Evolutionary conservation across 495 filamentous ascomycete species (phyloP), one percentile per base, ranked within the genome.

Genomic region (Neohortaea acidophila): DNA sequence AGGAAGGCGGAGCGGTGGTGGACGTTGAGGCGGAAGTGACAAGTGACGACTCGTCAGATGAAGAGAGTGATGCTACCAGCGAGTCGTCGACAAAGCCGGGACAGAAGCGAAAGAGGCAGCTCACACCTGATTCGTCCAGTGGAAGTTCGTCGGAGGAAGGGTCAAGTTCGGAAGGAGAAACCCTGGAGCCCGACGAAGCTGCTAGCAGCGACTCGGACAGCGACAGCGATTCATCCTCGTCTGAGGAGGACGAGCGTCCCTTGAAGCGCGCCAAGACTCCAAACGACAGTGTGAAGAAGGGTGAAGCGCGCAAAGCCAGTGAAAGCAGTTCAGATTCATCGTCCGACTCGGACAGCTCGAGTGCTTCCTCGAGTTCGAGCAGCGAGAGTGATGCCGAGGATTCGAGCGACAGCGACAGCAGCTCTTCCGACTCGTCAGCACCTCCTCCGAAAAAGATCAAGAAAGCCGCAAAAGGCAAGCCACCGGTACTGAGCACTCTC

Each of bases 71-170:
- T 11, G 26, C 24, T n/a, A 30, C 17, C 21, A 24, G 10, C 31
- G 21, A 25, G 20, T 29, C 30, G 10, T 7, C 24, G 10, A 32
- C 36, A 17, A 22, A 44, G 31, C 25, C 17, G 5, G 38, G 43
- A 12, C n/a, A 11, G 20, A 50, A 50, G 38, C 24, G 47, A 13
- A 50, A 50, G 33, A 13, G 47, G n/a, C 29, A 15, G 4, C 29
- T 27, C 5, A 47, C 39, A 31, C 37, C 49, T 11, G 13, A 17
- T 0, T 48, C 45, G 15, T 44, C 41, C 2, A 22, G 19, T 10
- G n/a, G n/a, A n/a, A 15, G 29, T 25, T 27, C 39, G 4, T 41
- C 38, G 12, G 28, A 22, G 7, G 41, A 43, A 13, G 40, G 21
- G 17, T 45, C 51, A 2, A 33, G 19, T 25, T 49, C 47, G 7